Evolutionary conservation across 2,329 filamentous ascomycete genomes (phyloP).

Genomic region (Diaporthe humulicola): DNA sequence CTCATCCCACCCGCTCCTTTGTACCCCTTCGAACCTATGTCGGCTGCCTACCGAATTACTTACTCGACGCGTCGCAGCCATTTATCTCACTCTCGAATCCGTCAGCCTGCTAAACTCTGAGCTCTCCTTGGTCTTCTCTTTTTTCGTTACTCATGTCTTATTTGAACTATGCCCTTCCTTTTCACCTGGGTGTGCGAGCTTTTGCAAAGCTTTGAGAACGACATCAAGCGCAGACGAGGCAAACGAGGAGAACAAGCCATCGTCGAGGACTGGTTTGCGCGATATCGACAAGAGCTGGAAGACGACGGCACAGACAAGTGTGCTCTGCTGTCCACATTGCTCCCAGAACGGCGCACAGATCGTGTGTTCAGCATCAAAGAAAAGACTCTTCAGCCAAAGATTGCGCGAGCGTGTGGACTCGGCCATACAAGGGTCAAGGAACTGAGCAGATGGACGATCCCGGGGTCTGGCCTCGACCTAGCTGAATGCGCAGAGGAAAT

Average conservation of each 20-base stretch:
- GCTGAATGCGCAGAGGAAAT: slow-evolving; percentile 78
- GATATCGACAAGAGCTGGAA: slow-evolving; percentile 71
- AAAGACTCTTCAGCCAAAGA: slow-evolving; percentile 72
- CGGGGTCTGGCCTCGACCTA: slow-evolving; percentile 74
- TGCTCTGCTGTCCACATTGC: slow-evolving; percentile 80
- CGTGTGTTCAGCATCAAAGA: slow-evolving; percentile 81
- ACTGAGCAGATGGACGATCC: slow-evolving; percentile 72
- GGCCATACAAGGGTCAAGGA: slow-evolving; percentile 71
- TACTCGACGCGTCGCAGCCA: neutral
- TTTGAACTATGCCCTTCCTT: slow-evolving; percentile 68
- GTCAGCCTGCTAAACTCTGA: neutral
- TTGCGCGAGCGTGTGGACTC: slow-evolving; percentile 76
- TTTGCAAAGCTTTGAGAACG: slow-evolving; percentile 74
- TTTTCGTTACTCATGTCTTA: neutral
- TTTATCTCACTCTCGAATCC: neutral
- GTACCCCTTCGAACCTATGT: neutral
- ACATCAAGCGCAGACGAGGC: slow-evolving; percentile 49
- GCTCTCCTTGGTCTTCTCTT: neutral
- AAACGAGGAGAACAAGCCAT: slow-evolving; percentile 50
- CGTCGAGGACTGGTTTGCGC: slow-evolving; percentile 77
- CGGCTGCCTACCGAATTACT: slow-evolving; percentile 10
- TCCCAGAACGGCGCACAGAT: slow-evolving; percentile 82
- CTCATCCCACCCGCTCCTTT: slow-evolving; percentile 20
- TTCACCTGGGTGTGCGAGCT: slow-evolving; percentile 83
- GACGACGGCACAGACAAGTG: slow-evolving; percentile 67